These are phyloP conservation scores for Ceratocystis alfenasii DNA, from an alignment of 2,329 filamentous ascomycete species.

Conservation along the genomic window DNA sequence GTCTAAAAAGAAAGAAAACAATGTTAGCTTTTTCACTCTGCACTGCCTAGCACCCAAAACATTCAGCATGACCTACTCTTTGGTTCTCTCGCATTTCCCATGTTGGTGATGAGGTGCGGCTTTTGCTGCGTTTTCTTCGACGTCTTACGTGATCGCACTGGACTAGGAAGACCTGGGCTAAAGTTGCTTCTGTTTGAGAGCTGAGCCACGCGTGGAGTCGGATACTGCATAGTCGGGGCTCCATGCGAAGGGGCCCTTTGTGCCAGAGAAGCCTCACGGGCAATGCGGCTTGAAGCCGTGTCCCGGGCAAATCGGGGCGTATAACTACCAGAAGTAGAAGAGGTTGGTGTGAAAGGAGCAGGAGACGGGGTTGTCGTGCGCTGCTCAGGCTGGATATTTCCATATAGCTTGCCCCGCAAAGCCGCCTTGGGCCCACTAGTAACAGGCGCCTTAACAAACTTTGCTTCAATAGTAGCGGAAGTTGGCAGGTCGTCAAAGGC, in stretches of 20 bases:
- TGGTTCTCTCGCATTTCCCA: constrained; percentile 59
- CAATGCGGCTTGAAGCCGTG: constrained; percentile 53
- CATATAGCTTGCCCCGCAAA: constrained; percentile 44
- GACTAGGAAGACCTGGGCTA: constrained; percentile 35
- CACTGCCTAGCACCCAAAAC: background rate
- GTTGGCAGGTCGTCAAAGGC: constrained; percentile 91
- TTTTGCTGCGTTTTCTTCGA: constrained; percentile 52
- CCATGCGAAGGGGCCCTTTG: constrained; percentile 45
- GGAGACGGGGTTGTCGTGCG: constrained; percentile 43
- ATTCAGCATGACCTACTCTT: constrained; percentile 48
- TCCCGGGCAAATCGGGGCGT: constrained; percentile 53
- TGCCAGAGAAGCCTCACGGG: constrained; percentile 49
- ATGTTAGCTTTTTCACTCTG: constrained; percentile 27
- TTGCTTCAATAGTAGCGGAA: constrained; percentile 67
- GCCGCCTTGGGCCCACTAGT: constrained; percentile 55
- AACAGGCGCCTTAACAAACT: constrained; percentile 68
- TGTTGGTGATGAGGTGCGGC: constrained; percentile 79
- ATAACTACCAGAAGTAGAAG: constrained; percentile 38
- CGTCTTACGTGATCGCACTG: constrained; percentile 43
- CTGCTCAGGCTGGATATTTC: constrained; percentile 41
- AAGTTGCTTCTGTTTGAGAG: constrained; percentile 40
- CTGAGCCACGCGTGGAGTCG: constrained; percentile 42
- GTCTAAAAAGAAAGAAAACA: constrained; percentile 36
- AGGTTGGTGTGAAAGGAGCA: constrained; percentile 47
- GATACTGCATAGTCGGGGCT: constrained; percentile 39